A percentile compares a stretch with the other conserved stretches of the same genome.
Conservation (phyloP, 495 filamentous ascomycete species). For the Neurospora sp. region DNA sequence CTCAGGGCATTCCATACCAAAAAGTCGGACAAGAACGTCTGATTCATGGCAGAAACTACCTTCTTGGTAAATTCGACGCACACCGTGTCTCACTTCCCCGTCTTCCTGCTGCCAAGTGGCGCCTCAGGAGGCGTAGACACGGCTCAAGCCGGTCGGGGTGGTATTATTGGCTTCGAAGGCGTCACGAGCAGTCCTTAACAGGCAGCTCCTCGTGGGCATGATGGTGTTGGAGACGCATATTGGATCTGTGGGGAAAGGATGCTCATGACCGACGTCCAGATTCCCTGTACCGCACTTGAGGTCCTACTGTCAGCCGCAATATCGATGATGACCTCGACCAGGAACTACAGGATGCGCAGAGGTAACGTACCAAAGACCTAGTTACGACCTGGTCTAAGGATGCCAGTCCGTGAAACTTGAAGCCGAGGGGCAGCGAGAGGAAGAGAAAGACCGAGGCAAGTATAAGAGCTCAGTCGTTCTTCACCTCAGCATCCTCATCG, state of each 20-base stretch:
- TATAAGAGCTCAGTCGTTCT: slow-evolving; percentile 10
- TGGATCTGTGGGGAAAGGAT: slow-evolving; percentile 13
- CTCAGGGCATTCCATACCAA: not conserved
- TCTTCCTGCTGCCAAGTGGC: slow-evolving; percentile 11
- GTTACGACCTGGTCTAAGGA: not conserved
- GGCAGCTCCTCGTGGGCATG: slow-evolving; percentile 7
- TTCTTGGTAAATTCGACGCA: not conserved
- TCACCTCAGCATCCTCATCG: not conserved
- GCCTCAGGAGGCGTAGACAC: slow-evolving; percentile 15
- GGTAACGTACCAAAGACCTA: not conserved
- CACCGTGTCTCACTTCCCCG: not conserved
- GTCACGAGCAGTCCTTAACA: slow-evolving; percentile 18
- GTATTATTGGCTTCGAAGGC: slow-evolving; percentile 11
- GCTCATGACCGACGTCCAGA: slow-evolving; percentile 12
- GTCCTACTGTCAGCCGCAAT: slow-evolving; percentile 11
- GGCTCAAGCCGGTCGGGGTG: slow-evolving; percentile 20
- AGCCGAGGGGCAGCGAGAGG: not conserved
- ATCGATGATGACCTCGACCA: not conserved
- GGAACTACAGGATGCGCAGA: not conserved
- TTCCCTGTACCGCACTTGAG: slow-evolving; percentile 7
- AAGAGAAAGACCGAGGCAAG: not conserved
- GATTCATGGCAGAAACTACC: no score
- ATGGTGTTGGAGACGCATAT: slow-evolving; percentile 4
- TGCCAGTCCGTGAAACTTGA: not conserved
- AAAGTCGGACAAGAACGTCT: no score